Evolutionary conservation across 2,329 filamentous ascomycete genomes (phyloP).

Genomic region (Fusarium sulawesiense): DNA sequence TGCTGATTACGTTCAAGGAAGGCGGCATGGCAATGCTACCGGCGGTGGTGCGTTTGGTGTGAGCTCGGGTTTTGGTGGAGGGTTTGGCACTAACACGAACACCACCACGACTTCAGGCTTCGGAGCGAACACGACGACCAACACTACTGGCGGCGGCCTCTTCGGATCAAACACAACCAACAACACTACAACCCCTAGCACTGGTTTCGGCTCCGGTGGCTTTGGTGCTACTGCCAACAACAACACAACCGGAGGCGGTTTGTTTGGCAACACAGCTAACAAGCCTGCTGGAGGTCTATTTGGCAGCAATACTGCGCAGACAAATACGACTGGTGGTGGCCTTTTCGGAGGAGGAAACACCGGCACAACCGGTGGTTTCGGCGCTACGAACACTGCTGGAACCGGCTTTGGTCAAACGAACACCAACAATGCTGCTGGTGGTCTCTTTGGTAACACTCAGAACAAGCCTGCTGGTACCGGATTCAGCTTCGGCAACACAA

Average conservation of each 20-base stretch:
- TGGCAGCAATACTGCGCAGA: conserved; percentile 41
- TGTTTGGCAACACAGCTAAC: conserved; percentile 48
- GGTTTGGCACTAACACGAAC: conserved; percentile 56
- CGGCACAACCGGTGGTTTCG: conserved; percentile 33
- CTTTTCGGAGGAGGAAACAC: conserved; percentile 44
- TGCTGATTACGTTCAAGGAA: conserved; percentile 88
- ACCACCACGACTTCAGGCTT: conserved; percentile 56
- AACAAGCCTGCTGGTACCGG: conserved; percentile 53
- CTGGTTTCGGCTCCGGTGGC: conserved; percentile 48
- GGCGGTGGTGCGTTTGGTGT: conserved; percentile 88
- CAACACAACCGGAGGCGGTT: conserved; percentile 45
- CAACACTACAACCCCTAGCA: conserved; percentile 42
- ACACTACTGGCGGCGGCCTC: conserved; percentile 52
- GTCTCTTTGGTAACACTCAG: conserved; percentile 58
- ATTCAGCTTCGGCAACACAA: conserved; percentile 59
- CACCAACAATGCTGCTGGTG: conserved; percentile 46
- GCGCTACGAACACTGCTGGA: conserved; percentile 41
- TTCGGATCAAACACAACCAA: conserved; percentile 53
- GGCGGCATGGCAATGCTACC: conserved; percentile 83
- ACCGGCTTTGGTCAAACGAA: conserved; percentile 54
- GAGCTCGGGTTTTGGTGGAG: conserved; percentile 63
- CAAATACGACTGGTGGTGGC: conserved; percentile 42
- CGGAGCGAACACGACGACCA: conserved; percentile 54
- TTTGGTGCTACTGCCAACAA: conserved; percentile 55
- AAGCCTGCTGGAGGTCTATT: conserved; percentile 55